A percentile compares a stretch with the other conserved stretches of the same genome.
Conservation (phyloP, 306 rosid species). For the Luffa acutangula region DNA sequence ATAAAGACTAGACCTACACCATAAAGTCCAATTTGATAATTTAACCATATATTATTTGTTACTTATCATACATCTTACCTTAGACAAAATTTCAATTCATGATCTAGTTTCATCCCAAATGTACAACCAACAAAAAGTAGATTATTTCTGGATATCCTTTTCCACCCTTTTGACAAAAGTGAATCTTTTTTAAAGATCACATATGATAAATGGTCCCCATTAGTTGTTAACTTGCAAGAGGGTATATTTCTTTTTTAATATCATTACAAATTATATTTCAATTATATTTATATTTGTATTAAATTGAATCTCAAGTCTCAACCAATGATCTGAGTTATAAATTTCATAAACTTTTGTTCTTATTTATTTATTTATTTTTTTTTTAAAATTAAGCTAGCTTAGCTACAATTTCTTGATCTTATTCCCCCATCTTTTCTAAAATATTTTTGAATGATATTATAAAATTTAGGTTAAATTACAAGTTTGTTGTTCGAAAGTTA, state of each 20-base stretch:
- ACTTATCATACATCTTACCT: too few species aligned
- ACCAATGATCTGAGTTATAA: not conserved
- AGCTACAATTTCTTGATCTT: too few species aligned
- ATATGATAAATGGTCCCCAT: not conserved
- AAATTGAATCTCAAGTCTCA: not conserved
- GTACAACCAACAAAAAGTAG: not conserved
- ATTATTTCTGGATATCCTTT: not conserved
- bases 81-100: too few species aligned
- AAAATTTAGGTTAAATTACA: not conserved
- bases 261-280: not conserved
- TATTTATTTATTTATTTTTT: too few species aligned
- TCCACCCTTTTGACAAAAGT: not conserved
- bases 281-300: not conserved
- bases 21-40: too few species aligned
- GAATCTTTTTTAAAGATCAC: not conserved
- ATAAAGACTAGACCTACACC: too few species aligned
- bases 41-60: too few species aligned
- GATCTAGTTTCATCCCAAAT: too few species aligned
- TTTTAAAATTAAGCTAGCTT: too few species aligned
- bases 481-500: not conserved
- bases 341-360: too few species aligned
- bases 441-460: too few species aligned
- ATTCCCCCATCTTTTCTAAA: too few species aligned
- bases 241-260: not conserved
- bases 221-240: not conserved